A percentile compares a stretch with the other conserved stretches of the same genome.
phyloP scores from a whole-genome alignment of 257 asterid genomes.

The Petunia secreta region DNA sequence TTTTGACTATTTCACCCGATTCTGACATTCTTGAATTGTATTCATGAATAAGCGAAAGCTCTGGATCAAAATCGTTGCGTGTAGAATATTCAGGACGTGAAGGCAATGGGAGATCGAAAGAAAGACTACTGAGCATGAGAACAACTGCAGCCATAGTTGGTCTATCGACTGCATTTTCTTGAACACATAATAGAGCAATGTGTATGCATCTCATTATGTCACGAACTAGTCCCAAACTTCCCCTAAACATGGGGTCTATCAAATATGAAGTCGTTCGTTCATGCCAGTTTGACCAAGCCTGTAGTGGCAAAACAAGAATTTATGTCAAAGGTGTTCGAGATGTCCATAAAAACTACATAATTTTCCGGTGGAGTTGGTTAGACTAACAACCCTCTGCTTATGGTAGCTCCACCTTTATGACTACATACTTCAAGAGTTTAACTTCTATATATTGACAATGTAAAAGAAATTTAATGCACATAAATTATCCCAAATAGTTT shows the following conservation, averaged over 20 bases:
- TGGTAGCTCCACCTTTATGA: no score
- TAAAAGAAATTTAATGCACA: not conserved
- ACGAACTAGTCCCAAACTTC: constrained; percentile 13
- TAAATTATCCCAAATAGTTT: not conserved
- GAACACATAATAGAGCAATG: constrained; percentile 38
- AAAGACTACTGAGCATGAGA: constrained; percentile 36
- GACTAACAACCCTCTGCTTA: no score
- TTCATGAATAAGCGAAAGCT: not conserved
- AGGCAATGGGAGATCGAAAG: constrained; percentile 32
- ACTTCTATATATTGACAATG: no score
- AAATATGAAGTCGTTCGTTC: constrained; percentile 27
- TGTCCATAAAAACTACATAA: no score
- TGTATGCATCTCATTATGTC: constrained; percentile 37
- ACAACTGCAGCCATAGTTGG: constrained; percentile 41
- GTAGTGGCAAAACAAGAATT: no score
- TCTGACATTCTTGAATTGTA: constrained; percentile 4
- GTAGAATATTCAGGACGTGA: constrained; percentile 32
- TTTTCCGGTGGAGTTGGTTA: no score
- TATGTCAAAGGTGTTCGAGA: no score
- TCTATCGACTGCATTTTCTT: constrained; percentile 35
- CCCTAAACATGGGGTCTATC: constrained; percentile 24
- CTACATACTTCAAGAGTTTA: not conserved
- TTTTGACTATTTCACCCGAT: not conserved
- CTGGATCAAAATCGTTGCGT: not conserved
- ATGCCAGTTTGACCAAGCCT: constrained; percentile 40